Evolutionary conservation across 2,329 filamentous ascomycete genomes (phyloP).

Genomic region (Phaeoacremonium minimum): DNA sequence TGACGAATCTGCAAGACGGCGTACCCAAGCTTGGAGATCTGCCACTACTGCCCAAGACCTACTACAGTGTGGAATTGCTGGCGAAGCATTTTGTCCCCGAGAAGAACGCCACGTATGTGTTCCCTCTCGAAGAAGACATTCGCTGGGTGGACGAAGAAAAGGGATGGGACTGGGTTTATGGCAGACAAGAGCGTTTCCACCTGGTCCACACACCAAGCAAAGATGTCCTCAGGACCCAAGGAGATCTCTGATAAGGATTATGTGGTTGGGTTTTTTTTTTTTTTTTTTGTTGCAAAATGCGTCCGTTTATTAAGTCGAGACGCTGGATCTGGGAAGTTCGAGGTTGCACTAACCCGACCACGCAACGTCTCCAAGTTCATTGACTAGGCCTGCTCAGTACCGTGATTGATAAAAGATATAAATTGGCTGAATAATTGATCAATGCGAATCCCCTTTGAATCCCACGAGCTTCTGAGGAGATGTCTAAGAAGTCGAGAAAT

Average conservation of each 20-base stretch:
- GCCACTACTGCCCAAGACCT: slow-evolving; percentile 37
- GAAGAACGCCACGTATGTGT: slow-evolving; percentile 35
- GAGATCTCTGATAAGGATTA: slow-evolving; percentile 1
- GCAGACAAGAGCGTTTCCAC: slow-evolving; percentile 39
- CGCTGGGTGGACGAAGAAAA: slow-evolving; percentile 33
- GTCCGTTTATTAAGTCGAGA: too few relatives aligned
- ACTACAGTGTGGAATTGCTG: slow-evolving; percentile 46
- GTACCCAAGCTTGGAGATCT: slow-evolving; percentile 42
- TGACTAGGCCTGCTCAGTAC: too few relatives aligned
- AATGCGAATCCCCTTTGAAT: too few relatives aligned
- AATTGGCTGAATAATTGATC: too few relatives aligned
- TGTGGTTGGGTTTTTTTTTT: too few relatives aligned
- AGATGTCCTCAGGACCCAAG: neutral
- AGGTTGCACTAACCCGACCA: too few relatives aligned
- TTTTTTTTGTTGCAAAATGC: too few relatives aligned
- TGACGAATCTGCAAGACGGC: slow-evolving; percentile 44
- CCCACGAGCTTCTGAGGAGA: too few relatives aligned
- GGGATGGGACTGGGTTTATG: slow-evolving; percentile 44
- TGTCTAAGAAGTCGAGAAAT: too few relatives aligned
- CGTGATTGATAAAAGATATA: too few relatives aligned
- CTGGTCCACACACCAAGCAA: slow-evolving; percentile 17
- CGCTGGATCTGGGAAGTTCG: too few relatives aligned
- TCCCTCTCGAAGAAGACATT: slow-evolving; percentile 46
- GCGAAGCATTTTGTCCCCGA: slow-evolving; percentile 42
- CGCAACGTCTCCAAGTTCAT: too few relatives aligned